Evolutionary conservation across 2,329 filamentous ascomycete genomes (phyloP).

Genomic region (Alternaria rosae): DNA sequence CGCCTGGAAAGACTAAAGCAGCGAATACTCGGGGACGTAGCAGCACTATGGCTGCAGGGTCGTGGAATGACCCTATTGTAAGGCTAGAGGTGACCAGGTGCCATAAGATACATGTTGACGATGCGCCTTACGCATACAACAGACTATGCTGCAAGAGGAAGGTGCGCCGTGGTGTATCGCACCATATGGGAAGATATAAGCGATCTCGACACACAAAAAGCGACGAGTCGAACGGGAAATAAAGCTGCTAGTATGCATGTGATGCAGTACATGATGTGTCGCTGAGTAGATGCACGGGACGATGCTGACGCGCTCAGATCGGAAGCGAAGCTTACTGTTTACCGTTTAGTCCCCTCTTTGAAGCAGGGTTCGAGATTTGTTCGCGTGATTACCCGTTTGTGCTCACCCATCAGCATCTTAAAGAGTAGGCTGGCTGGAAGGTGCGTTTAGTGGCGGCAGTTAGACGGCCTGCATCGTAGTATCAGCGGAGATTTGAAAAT

Average conservation of each 20-base stretch:
- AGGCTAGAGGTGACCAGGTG: not conserved
- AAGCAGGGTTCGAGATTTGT: not conserved
- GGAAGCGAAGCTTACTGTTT: slow-evolving; percentile 3
- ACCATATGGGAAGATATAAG: not conserved
- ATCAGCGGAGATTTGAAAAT: not conserved
- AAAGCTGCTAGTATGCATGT: not conserved
- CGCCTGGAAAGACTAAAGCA: slow-evolving; percentile 4
- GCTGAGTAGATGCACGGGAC: slow-evolving; percentile 1
- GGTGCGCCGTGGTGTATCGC: not conserved
- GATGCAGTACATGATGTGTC: not conserved
- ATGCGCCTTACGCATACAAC: not conserved
- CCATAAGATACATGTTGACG: not conserved
- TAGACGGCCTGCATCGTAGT: not conserved
- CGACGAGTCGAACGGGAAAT: not conserved
- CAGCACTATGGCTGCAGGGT: not conserved
- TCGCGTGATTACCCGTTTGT: not conserved
- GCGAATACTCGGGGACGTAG: slow-evolving; percentile 11
- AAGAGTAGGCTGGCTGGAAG: not conserved
- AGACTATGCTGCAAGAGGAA: not conserved
- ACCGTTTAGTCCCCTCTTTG: not conserved
- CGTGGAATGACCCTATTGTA: not conserved
- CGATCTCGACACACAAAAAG: not conserved
- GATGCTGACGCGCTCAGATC: slow-evolving; percentile 5
- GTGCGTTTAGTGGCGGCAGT: not conserved
- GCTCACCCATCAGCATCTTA: not conserved